Evolutionary conservation across 2,329 filamentous ascomycete species (phyloP), one percentile per base, ranked within the genome.

Genomic region (Xylariales sp.): DNA sequence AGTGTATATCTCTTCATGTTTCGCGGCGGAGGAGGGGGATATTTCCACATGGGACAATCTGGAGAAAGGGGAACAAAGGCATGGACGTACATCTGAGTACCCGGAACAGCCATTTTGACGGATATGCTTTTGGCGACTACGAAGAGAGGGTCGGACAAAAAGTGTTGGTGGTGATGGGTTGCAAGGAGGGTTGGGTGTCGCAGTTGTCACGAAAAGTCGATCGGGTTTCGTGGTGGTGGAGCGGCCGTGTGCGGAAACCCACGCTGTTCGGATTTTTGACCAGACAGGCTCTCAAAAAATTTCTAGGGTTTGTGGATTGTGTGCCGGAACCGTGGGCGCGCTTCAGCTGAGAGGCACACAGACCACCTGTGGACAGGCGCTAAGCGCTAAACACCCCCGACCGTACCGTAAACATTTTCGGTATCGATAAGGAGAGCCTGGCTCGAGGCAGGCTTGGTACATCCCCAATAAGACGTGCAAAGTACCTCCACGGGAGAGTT

Each of bases 71-170:
- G n/a, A n/a, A n/a, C n/a, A n/a, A n/a, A n/a, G n/a, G n/a, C n/a
- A n/a, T 40, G 43, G 46, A 70, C 76, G 75, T 66, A 80, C 76
- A 80, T 79, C 65, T 79, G 76, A 62, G 73, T 65, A 62, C 76
- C 75, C 54, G 74, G 70, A 61, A 70, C 66, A 68, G 76, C 73
- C 75, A 79, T 79, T 53, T 67, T 78, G 71, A 64, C 62, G 60
- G 45, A 53, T 53, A 56, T 52, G 47, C 43, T 49, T n/a, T 33
- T 45, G 43, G 44, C 36, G 37, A 20, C 33, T 42, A 41, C 40
- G 49, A 50, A 59, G 53, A 47, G 49, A 52, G 44, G 56, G 55
- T 53, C 50, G 46, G 50, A 50, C 44, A 60, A 52, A 51, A 60
- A 57, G 55, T 62, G 53, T 54, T 59, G 54, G 47, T 55, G 52